Base-by-base conservation (phyloP, 257 asterid species). In the Solanum ossicruentum region DNA sequence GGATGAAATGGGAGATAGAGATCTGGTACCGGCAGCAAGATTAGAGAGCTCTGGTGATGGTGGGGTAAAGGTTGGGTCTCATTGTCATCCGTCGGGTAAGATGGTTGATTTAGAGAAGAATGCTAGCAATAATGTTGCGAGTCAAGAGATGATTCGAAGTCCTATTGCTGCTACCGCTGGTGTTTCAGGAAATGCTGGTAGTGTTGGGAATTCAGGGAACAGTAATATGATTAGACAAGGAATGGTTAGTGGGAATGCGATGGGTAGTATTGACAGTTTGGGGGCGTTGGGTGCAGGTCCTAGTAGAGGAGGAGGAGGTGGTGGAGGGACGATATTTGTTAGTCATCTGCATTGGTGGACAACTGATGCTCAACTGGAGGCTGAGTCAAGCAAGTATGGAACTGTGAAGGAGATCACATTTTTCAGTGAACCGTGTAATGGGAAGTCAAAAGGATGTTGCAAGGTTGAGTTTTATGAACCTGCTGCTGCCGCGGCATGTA, bases 271-370 rank as follows among this genome's bases (percentile, higher is more conserved):
- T 43, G 9, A 9, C 36, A 11, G 17, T 61, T 10, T 2, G 16
- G 3, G 69, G 36, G 36, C 13, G 16, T 10, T 61, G 12, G 86
- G 89, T 86, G 89, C 83, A 17, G 32, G 87, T 56, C 11, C 65
- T 57, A 57, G 65, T n/a, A n/a, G n/a, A n/a, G 67, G 81, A 26
- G 84, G 54, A 8, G 89, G 87, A 45, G 90, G 83, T 72, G 89
- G 84, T 73, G 85, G 85, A 73, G 93, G 92, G 85, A 88, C 97
- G 1, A 87, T 90, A 71, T 93, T 91, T 89, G 97, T 97, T 51
- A 97, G 98, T 20, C 96, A 95, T 70, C 84, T 97, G 87, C 98
- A 95, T 83, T 97, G 99, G 98, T 97, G 98, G 99, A 95, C 98
- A 2, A 97, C 98, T 0, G 98, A 97, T 92, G 92, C 97, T 54